A percentile compares a stretch with the other conserved stretches of the same genome.
Conservation (phyloP, 345 rosid genomes). For the Rubroshorea leprosula region DNA sequence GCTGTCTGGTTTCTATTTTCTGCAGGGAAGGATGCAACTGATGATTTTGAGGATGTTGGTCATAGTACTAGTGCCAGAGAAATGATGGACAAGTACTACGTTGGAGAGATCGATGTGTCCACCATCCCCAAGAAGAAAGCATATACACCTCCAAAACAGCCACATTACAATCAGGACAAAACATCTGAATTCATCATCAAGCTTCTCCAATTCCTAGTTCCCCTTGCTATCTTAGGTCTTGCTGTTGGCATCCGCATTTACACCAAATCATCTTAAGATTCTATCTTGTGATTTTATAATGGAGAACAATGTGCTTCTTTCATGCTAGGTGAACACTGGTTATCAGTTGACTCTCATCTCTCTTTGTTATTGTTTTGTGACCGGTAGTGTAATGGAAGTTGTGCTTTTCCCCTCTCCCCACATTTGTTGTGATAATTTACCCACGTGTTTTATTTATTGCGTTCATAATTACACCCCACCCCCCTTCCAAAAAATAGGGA, state of each 20-base stretch:
- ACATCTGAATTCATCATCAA: slow-evolving; percentile 69
- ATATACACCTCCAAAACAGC: slow-evolving; percentile 66
- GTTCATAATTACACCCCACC: no score
- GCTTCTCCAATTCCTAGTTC: slow-evolving; percentile 74
- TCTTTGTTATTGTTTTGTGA: not conserved
- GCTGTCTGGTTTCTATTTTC: not conserved
- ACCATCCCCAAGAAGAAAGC: slow-evolving; percentile 49
- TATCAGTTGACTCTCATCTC: not conserved
- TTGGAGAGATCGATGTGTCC: slow-evolving; percentile 54
- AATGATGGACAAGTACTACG: slow-evolving; percentile 55
- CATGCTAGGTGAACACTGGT: not conserved
- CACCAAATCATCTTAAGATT: slow-evolving; percentile 46
- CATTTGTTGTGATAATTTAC: no score
- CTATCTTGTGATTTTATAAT: not conserved
- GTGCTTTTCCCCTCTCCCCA: not conserved
- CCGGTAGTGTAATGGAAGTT: not conserved
- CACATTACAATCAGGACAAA: slow-evolving; percentile 76
- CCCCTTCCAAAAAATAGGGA: no score
- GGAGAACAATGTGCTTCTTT: not conserved
- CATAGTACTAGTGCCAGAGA: slow-evolving; percentile 56
- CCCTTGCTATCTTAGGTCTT: slow-evolving; percentile 71
- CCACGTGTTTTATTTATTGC: no score
- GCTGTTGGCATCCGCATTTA: slow-evolving; percentile 65
- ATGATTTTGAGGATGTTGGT: slow-evolving; percentile 68
- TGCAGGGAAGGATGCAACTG: slow-evolving; percentile 73